Conservation (phyloP, 1,139 yeast genomes). For the Candida sojae region DNA sequence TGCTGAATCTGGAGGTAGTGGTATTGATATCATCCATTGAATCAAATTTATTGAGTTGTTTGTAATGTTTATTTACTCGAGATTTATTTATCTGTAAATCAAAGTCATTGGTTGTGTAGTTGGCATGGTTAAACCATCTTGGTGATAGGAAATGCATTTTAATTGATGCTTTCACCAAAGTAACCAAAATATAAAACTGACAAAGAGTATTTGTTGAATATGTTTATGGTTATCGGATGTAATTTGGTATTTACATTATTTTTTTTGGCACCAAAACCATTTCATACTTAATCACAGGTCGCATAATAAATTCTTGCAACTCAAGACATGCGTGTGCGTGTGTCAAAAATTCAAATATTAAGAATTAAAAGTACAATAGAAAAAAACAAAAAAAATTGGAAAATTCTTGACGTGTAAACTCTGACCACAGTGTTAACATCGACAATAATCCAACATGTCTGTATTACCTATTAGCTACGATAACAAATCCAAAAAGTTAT, state of each 20-base stretch:
- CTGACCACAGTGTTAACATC: slow-evolving; percentile 2
- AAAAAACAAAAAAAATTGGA: neutral
- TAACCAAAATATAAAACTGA: too few relatives aligned
- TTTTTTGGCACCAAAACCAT: neutral
- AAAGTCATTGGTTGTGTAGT: slow-evolving; percentile 1
- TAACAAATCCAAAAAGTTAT: slow-evolving; percentile 28
- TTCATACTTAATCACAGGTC: neutral
- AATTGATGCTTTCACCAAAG: neutral
- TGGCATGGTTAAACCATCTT: neutral
- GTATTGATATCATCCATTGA: neutral
- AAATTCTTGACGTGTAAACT: neutral
- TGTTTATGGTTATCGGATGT: neutral
- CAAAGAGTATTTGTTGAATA: too few relatives aligned
- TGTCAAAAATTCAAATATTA: too few relatives aligned
- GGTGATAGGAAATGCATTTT: neutral
- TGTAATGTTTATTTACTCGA: neutral
- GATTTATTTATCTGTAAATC: neutral
- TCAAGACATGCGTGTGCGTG: neutral
- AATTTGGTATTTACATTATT: neutral
- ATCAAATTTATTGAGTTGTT: neutral
- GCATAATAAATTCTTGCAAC: slow-evolving; percentile 1
- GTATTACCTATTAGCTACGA: slow-evolving; percentile 20
- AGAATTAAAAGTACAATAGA: neutral
- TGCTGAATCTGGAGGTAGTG: neutral
- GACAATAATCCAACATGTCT: neutral